Evolutionary conservation across 208 protist genomes (phyloP), one percentile per base, ranked within the genome.

Genomic region (Borovskyia barvae): DNA sequence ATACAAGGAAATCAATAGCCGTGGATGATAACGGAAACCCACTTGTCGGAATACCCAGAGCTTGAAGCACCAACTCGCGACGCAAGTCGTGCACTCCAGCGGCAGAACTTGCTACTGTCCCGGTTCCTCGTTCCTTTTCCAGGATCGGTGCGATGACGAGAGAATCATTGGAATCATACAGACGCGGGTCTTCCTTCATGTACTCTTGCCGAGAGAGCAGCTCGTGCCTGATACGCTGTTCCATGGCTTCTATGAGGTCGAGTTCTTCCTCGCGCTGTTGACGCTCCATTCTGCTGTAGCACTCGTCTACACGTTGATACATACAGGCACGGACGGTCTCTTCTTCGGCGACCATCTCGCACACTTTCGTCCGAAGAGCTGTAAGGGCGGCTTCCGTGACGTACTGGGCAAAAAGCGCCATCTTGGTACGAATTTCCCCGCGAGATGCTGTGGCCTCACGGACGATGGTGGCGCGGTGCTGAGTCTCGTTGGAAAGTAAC

Each of bases 101-200:
- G 12, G 5, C 5, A 6, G n/a, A 5, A 5, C 15, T 5, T 5
- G 5, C 4, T n/a, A 19, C 39, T 19, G 22, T n/a, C 40, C 5
- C 40, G 30, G 28, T 29, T 32, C 36, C 33, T 19, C 28, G 3
- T n/a, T 42, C 26, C 20, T 28, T 50, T 11, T 17, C 25, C 35
- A 7, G 1, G 11, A 14, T 41, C 3, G 11, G 17, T 8, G 29
- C 33, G 39, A 29, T 35, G 24, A 9, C 1, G 28, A 32, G 28
- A 8, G 3, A 42, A 3, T 37, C 47, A 6, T 11, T 19, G 2
- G 14, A 39, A 39, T 68, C 48, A 25, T 91, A 91, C 35, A 84
- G 49, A 8, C 84, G 84, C 5, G 42, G 29, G 41, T 87, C 80
- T 46, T 91, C 84, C 17, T 41, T 32, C 52, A 81, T 67, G 42